Evolutionary conservation across 345 rosid genomes (phyloP).

Genomic region (Rhodamnia argentea): DNA sequence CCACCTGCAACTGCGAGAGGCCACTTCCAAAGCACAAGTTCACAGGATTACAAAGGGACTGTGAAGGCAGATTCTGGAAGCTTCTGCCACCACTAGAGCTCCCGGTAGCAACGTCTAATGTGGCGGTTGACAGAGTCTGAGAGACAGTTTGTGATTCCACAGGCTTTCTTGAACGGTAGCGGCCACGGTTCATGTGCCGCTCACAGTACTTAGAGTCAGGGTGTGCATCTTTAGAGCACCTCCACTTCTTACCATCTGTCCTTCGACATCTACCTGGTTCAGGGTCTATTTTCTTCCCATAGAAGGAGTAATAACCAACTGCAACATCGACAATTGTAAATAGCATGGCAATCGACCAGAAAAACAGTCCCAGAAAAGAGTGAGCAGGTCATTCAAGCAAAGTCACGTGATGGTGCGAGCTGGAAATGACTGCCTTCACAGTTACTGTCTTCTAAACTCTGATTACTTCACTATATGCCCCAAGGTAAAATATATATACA

Average conservation of each 20-base stretch:
- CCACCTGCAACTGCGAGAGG: constrained; percentile 8
- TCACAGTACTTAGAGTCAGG: constrained; percentile 54
- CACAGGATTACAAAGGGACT: constrained; percentile 5
- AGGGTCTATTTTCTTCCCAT: constrained; percentile 67
- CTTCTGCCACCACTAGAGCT: constrained; percentile 13
- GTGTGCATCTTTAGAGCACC: constrained; percentile 85
- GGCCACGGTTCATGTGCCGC: constrained; percentile 45
- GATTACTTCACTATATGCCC: not conserved
- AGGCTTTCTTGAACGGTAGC: constrained; percentile 58
- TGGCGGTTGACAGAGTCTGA: constrained; percentile 18
- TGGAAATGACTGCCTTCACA: not conserved
- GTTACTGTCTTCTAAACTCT: not conserved
- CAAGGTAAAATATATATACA: not conserved
- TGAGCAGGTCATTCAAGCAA: not conserved
- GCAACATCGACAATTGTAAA: not conserved
- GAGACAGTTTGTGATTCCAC: constrained; percentile 38
- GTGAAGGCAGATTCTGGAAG: constrained; percentile 7
- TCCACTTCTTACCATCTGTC: constrained; percentile 90
- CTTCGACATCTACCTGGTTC: constrained; percentile 86
- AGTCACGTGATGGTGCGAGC: not conserved
- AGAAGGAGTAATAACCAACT: constrained; percentile 27
- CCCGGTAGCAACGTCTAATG: constrained; percentile 8
- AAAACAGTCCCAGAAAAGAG: not conserved
- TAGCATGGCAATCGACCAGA: not conserved
- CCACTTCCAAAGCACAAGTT: constrained; percentile 10